A percentile compares a stretch with the other conserved stretches of the same genome.
Conservation (phyloP, 257 asterid genomes). For the Solanum neorickii region DNA sequence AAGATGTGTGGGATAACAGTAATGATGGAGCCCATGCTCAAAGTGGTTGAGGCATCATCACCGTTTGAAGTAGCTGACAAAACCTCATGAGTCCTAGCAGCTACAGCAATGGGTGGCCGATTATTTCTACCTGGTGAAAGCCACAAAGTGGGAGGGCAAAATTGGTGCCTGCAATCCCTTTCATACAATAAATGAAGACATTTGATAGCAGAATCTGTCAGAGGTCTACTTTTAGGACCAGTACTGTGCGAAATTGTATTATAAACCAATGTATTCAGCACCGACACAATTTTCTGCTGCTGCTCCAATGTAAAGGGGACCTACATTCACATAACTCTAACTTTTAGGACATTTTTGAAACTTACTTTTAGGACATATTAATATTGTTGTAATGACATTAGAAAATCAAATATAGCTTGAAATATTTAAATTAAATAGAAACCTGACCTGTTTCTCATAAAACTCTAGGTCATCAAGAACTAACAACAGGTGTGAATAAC, state of each 20-base stretch:
- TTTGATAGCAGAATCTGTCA: constrained; percentile 68
- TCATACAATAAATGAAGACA: constrained; percentile 90
- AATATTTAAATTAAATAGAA: neutral
- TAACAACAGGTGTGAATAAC: constrained; percentile 79
- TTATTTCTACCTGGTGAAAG: constrained; percentile 80
- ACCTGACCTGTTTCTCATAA: constrained; percentile 83
- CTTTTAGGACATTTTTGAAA: neutral
- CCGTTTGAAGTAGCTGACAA: constrained; percentile 22
- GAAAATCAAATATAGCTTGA: neutral
- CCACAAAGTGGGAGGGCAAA: constrained; percentile 88
- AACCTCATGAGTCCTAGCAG: constrained; percentile 85
- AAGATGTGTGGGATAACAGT: constrained; percentile 82
- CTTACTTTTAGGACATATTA: neutral
- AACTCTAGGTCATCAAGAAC: constrained; percentile 92
- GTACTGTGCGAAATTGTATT: constrained; percentile 47
- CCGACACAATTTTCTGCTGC: constrained; percentile 66
- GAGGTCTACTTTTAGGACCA: constrained; percentile 34
- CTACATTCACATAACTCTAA: constrained; percentile 21
- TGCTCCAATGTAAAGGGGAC: constrained; percentile 81
- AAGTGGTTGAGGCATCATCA: constrained; percentile 24
- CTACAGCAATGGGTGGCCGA: constrained; percentile 85
- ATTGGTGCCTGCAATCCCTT: constrained; percentile 89
- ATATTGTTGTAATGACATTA: neutral
- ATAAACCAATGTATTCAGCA: constrained; percentile 71
- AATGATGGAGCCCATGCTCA: constrained; percentile 60